Evolutionary conservation across 441 rosid genomes (phyloP).

Genomic region (Rhodomyrtus psidioides): DNA sequence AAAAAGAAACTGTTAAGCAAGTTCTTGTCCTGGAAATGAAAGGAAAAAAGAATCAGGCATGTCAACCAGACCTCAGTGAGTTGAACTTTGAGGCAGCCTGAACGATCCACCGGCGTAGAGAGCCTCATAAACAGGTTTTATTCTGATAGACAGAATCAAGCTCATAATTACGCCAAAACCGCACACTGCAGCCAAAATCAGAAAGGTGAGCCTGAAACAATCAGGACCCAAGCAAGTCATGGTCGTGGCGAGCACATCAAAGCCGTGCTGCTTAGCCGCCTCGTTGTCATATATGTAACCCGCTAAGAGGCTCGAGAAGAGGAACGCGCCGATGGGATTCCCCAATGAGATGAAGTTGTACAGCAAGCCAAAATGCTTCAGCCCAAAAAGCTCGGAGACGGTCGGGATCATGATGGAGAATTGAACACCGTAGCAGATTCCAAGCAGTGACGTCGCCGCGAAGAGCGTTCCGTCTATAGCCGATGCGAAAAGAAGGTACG

Average conservation of each 20-base stretch:
- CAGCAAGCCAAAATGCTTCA: constrained; percentile 33
- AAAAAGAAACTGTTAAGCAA: background rate
- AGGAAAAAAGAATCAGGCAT: background rate
- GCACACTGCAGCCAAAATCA: constrained; percentile 26
- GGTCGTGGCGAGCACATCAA: constrained; percentile 8
- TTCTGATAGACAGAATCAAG: constrained; percentile 21
- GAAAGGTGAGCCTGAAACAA: constrained; percentile 41
- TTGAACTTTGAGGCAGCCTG: constrained; percentile 22
- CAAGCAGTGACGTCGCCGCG: constrained; percentile 31
- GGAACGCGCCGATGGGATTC: constrained; percentile 37
- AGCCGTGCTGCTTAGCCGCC: constrained; percentile 28
- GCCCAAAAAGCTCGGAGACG: constrained; percentile 41
- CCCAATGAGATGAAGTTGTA: constrained; percentile 35
- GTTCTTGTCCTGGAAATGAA: background rate
- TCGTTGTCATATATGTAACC: constrained; percentile 33
- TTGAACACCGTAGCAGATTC: constrained; percentile 42
- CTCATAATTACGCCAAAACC: constrained; percentile 21
- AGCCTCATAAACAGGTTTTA: constrained; percentile 34
- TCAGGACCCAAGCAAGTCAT: constrained; percentile 32
- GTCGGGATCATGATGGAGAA: constrained; percentile 40
- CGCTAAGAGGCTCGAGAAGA: constrained; percentile 38
- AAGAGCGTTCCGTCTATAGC: constrained; percentile 28
- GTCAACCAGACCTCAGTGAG: constrained; percentile 9
- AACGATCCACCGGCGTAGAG: constrained; percentile 32
- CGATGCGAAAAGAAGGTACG: constrained; percentile 35